Conservation (phyloP, 2,329 filamentous ascomycete species). For the Stachybotrys chartarum region DNA sequence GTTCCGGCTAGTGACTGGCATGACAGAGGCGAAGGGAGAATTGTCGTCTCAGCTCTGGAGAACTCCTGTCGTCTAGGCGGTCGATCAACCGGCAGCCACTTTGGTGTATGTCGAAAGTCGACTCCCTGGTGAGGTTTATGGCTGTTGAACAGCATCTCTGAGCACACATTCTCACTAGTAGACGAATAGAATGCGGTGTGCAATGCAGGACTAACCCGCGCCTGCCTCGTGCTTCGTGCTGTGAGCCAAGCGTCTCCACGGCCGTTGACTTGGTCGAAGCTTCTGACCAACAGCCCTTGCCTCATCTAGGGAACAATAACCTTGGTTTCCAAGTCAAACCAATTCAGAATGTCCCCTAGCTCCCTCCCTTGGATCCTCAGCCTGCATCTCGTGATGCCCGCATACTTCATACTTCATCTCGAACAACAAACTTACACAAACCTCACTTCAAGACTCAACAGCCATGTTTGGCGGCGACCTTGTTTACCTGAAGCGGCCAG, state of each 20-base stretch:
- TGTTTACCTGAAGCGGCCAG: not conserved
- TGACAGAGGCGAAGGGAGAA: too few relatives aligned
- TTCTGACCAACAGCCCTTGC: not conserved
- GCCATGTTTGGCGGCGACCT: not conserved
- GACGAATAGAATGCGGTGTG: too few relatives aligned
- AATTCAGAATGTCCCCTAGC: not conserved
- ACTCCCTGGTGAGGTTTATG: too few relatives aligned
- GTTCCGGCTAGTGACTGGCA: too few relatives aligned
- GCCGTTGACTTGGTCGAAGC: not conserved
- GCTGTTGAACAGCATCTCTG: too few relatives aligned
- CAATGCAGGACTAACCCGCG: too few relatives aligned
- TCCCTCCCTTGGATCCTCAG: too few relatives aligned
- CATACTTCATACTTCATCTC: not conserved
- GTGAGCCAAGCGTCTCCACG: not conserved
- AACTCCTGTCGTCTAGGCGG: too few relatives aligned
- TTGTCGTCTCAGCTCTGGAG: too few relatives aligned
- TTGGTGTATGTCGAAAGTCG: too few relatives aligned
- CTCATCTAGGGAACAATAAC: not conserved
- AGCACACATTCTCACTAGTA: too few relatives aligned
- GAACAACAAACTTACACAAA: not conserved
- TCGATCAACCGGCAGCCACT: too few relatives aligned
- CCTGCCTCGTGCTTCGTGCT: not conserved
- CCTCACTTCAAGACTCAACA: not conserved
- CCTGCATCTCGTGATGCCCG: not conserved
- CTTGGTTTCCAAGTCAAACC: not conserved